Evolutionary conservation across 2,329 filamentous ascomycete species (phyloP).

Genomic region (Trichophyton rubrum): DNA sequence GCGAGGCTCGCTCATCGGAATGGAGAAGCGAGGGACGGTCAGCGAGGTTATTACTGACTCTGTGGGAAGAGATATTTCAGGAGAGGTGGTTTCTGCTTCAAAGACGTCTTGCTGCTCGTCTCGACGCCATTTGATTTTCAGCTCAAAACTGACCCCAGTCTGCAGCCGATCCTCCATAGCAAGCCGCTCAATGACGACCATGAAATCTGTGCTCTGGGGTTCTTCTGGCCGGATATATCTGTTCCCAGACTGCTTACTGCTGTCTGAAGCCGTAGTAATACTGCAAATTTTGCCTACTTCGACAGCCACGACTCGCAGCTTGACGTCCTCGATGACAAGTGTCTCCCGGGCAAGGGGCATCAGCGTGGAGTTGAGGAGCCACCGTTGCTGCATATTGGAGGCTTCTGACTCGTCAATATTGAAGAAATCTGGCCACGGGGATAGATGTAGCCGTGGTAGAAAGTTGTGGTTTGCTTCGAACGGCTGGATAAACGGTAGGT

Average conservation of each 20-base stretch:
- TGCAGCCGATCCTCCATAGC: constrained; percentile 71
- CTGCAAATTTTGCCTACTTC: constrained; percentile 52
- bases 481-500: constrained; percentile 62
- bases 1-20: constrained; percentile 74
- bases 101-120: constrained; percentile 23
- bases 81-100: constrained; percentile 7
- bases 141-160: constrained; percentile 58
- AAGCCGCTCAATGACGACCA: constrained; percentile 60
- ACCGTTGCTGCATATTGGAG: constrained; percentile 62
- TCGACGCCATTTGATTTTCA: constrained; percentile 68
- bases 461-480: constrained; percentile 92
- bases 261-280: constrained; percentile 16
- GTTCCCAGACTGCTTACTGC: constrained; percentile 15
- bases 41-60: constrained; percentile 48
- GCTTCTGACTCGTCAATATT: constrained; percentile 36
- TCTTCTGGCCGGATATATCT: constrained; percentile 50
- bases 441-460: constrained; percentile 60
- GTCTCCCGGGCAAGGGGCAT: constrained; percentile 63
- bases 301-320: constrained; percentile 48
- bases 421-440: constrained; percentile 82
- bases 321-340: constrained; percentile 51
- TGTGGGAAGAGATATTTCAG: neutral
- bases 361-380: constrained; percentile 59
- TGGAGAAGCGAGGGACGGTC: constrained; percentile 63
- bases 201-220: constrained; percentile 60